Percentiles rank a stretch among this genome's conserved stretches.
phyloP scores from a whole-genome alignment of 352 stramenopile species.

The Phytophthora hibernalis region DNA sequence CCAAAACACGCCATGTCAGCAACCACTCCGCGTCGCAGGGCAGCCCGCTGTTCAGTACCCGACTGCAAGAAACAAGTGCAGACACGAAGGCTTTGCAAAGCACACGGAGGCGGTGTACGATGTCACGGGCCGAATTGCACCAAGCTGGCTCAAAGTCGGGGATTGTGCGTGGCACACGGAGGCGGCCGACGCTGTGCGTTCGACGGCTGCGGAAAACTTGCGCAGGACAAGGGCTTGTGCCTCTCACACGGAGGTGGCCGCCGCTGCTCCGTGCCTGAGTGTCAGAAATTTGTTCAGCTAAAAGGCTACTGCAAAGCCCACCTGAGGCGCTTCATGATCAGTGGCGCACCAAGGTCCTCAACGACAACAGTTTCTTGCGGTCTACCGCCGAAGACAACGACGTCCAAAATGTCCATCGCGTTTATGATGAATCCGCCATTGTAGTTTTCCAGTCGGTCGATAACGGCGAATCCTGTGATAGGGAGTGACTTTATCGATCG shows the following conservation, averaged over 20 bases:
- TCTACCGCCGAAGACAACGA: no score
- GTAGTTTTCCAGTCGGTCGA: no score
- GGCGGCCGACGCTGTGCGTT: constrained; percentile 63
- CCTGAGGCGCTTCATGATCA: constrained; percentile 36
- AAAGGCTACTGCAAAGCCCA: constrained; percentile 75
- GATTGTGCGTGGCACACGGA: constrained; percentile 70
- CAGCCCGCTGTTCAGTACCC: constrained; percentile 51
- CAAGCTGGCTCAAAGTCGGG: constrained; percentile 72
- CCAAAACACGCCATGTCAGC: neutral
- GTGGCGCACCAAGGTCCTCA: no score
- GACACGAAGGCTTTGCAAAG: constrained; percentile 72
- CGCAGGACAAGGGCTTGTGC: constrained; percentile 71
- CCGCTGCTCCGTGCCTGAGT: constrained; percentile 59
- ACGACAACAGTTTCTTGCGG: no score
- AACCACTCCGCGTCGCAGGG: neutral
- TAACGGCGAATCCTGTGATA: no score
- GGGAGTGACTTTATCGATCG: no score
- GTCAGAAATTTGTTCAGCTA: constrained; percentile 77
- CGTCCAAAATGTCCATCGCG: no score
- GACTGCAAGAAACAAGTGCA: constrained; percentile 75
- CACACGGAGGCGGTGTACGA: constrained; percentile 76
- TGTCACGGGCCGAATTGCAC: constrained; percentile 65
- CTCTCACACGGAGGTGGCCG: constrained; percentile 70
- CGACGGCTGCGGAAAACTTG: constrained; percentile 62
- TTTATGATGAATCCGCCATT: no score